A percentile compares a stretch with the other conserved stretches of the same genome.
Evolutionary conservation across 163 green algal species (phyloP).

Genomic region (Chlamydomonas reinhardtii): DNA sequence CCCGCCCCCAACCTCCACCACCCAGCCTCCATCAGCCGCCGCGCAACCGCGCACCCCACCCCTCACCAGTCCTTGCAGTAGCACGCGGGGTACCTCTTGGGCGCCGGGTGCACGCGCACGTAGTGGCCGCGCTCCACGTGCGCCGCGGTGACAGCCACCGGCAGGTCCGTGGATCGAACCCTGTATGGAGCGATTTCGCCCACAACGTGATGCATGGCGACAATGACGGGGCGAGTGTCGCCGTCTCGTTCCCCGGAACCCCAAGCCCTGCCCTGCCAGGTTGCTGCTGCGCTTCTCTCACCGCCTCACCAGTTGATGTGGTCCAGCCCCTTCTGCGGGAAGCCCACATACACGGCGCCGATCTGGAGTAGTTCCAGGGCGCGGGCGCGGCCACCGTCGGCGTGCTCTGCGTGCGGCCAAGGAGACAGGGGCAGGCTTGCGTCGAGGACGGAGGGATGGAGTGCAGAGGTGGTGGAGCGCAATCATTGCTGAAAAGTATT

Average conservation of each 20-base stretch:
- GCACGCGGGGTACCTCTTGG: conserved; percentile 74
- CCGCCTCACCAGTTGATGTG: conserved; percentile 36
- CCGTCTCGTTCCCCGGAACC: no score
- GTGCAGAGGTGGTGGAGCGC: no score
- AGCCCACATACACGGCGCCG: conserved; percentile 43
- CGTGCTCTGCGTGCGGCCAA: no score
- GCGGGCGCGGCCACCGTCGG: background rate
- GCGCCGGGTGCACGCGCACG: conserved; percentile 66
- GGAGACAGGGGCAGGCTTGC: background rate
- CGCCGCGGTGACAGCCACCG: background rate
- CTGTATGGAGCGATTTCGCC: no score
- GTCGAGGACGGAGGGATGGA: no score
- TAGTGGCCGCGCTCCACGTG: background rate
- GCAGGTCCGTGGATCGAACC: conserved; percentile 22
- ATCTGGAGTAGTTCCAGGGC: conserved; percentile 43
- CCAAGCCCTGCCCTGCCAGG: no score
- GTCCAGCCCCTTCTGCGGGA: conserved; percentile 21
- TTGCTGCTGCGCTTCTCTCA: no score
- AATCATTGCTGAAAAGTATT: no score
- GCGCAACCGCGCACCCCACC: background rate
- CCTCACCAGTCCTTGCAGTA: conserved; percentile 60
- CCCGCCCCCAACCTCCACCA: background rate
- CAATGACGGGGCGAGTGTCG: no score
- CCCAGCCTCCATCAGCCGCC: no score
- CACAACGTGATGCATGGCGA: no score